Percentiles rank a stretch among this genome's conserved stretches.
These are phyloP conservation scores for Eucalyptus cloeziana DNA, from an alignment of 345 rosid species.

Conservation along the genomic window DNA sequence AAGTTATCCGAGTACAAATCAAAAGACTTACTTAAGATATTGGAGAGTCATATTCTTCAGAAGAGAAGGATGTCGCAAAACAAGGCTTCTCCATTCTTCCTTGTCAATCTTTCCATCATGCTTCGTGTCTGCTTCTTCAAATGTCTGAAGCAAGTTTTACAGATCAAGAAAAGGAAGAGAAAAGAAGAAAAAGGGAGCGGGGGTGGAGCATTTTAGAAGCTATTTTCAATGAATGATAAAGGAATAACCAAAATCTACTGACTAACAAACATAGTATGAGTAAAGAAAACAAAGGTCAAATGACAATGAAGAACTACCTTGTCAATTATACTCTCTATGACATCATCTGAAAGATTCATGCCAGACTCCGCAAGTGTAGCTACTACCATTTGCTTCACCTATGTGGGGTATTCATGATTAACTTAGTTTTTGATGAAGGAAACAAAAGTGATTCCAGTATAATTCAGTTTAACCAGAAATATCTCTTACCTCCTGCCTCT, in stretches of 20 bases:
- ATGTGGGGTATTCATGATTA: not conserved
- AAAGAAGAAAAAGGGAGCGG: not conserved
- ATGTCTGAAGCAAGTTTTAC: constrained; percentile 44
- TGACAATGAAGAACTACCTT: constrained; percentile 36
- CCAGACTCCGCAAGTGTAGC: constrained; percentile 99
- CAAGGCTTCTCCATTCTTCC: constrained; percentile 97
- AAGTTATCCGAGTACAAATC: not conserved
- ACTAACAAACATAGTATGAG: not conserved
- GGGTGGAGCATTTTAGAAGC: not conserved
- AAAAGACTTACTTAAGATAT: constrained; percentile 76
- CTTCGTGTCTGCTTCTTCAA: constrained; percentile 97
- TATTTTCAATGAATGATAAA: not conserved
- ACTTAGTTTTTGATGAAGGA: not conserved
- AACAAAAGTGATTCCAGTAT: not conserved
- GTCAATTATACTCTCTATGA: constrained; percentile 92
- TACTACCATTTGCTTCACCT: constrained; percentile 99
- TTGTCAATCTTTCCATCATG: constrained; percentile 92
- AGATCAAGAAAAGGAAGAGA: not conserved
- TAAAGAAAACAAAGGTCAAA: not conserved
- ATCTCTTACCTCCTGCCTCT: constrained; percentile 78
- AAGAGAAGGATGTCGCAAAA: constrained; percentile 82
- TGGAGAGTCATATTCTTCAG: constrained; percentile 97
- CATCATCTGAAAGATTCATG: constrained; percentile 88
- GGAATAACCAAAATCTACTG: not conserved
- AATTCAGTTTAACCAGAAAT: not conserved